phyloP scores from a whole-genome alignment of 306 rosid genomes.

The Parietaria judaica region DNA sequence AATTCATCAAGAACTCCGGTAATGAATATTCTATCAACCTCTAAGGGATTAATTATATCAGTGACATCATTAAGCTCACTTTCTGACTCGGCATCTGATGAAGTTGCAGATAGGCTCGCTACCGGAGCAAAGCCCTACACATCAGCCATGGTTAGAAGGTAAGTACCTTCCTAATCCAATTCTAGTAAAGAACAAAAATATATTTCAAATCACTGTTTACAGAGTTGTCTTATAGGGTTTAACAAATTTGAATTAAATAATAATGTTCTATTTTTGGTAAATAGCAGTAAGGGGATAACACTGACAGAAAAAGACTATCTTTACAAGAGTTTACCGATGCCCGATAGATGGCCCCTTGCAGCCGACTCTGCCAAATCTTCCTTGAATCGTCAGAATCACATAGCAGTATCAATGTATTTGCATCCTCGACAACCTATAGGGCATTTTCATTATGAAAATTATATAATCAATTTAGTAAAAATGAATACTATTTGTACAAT shows the following conservation, averaged over 20 bases:
- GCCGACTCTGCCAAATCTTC: constrained; percentile 72
- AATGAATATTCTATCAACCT: constrained; percentile 58
- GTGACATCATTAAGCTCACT: constrained; percentile 35
- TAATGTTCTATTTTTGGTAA: not conserved
- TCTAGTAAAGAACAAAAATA: not conserved
- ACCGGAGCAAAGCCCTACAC: constrained; percentile 77
- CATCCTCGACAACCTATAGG: constrained; percentile 80
- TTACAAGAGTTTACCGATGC: constrained; percentile 52
- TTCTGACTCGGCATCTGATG: constrained; percentile 68
- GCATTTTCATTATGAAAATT: constrained; percentile 12
- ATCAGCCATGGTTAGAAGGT: constrained; percentile 9
- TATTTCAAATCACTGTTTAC: not conserved
- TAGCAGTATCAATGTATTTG: constrained; percentile 64
- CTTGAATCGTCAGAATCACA: constrained; percentile 70
- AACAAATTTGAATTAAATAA: not conserved
- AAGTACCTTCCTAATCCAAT: constrained; percentile 10
- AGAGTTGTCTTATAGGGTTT: not conserved
- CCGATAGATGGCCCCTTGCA: constrained; percentile 84
- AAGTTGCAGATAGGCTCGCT: constrained; percentile 67
- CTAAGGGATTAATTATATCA: constrained; percentile 27
- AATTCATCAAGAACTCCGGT: constrained; percentile 94
- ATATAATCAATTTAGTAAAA: constrained; percentile 10
- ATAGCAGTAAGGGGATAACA: not conserved
- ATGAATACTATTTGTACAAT: not conserved
- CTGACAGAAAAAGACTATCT: not conserved